Percentiles rank a stretch among this genome's conserved stretches.
phyloP scores from a whole-genome alignment of 257 asterid genomes.

The Solanum corneliomulleri region DNA sequence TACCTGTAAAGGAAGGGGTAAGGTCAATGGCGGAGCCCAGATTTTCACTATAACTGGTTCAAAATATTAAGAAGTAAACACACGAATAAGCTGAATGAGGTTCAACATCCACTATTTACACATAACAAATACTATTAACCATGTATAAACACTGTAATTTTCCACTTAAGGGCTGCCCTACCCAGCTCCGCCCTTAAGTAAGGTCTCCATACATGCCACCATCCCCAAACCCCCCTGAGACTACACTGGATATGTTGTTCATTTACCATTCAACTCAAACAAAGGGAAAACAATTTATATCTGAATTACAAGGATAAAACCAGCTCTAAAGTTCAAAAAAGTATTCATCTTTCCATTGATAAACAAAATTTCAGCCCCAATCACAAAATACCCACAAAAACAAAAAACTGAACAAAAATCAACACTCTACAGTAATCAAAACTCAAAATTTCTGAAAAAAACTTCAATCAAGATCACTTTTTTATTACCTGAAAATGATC shows the following conservation, averaged over 20 bases:
- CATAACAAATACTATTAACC: not conserved
- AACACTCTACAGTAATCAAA: not conserved
- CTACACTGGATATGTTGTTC: not conserved
- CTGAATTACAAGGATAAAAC: not conserved
- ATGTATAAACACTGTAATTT: not conserved
- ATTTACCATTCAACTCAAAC: not conserved
- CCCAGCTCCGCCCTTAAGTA: not conserved
- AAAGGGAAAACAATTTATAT: not conserved
- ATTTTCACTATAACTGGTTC: not conserved
- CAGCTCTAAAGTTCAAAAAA: not conserved
- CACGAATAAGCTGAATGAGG: not conserved
- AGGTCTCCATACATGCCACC: not conserved
- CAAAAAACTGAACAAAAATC: not conserved
- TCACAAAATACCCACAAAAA: not conserved
- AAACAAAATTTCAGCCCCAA: not conserved
- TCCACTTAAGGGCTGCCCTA: not conserved
- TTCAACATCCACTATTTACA: not conserved
- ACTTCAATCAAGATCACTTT: not conserved
- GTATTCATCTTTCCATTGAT: not conserved
- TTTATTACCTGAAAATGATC: not conserved
- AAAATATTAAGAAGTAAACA: no score
- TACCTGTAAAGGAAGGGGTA: no score
- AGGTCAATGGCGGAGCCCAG: not conserved
- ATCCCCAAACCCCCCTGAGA: not conserved
- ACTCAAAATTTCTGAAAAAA: not conserved